Percentiles rank a stretch among this genome's conserved stretches.
Evolutionary conservation across 108 stramenopile genomes (phyloP).

Genomic region (Cafeteria roenbergensis): DNA sequence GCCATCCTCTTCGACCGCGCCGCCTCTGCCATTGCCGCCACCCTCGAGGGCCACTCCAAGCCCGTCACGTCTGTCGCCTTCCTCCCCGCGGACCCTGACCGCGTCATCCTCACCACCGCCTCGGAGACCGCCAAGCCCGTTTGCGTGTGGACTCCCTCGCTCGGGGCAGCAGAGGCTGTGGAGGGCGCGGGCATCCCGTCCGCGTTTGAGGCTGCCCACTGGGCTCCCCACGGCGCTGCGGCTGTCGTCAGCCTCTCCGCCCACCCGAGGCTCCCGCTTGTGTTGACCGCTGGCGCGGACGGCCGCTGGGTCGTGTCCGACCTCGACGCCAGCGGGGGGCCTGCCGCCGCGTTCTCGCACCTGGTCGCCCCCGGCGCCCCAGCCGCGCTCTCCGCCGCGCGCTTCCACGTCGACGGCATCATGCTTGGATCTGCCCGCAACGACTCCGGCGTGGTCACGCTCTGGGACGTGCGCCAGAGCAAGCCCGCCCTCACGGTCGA

Average conservation of each 20-base stretch:
- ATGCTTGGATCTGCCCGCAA: slow-evolving; percentile 55
- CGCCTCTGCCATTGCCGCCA: slow-evolving; percentile 34
- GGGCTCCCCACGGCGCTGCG: neutral
- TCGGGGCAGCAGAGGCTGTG: too few relatives aligned
- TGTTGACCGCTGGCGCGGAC: neutral
- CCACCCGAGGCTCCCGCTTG: neutral
- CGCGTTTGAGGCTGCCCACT: neutral
- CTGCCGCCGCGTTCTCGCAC: neutral
- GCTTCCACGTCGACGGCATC: slow-evolving; percentile 76
- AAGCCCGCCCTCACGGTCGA: slow-evolving; percentile 25
- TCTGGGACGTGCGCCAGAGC: slow-evolving; percentile 69
- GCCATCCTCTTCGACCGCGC: slow-evolving; percentile 46
- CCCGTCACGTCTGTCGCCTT: neutral
- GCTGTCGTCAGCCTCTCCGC: neutral
- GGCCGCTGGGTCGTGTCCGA: neutral
- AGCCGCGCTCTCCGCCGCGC: neutral
- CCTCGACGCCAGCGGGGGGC: neutral
- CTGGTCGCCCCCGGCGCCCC: too few relatives aligned
- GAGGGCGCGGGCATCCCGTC: too few relatives aligned
- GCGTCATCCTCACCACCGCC: slow-evolving; percentile 2
- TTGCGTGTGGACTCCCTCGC: too few relatives aligned
- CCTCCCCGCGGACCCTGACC: slow-evolving; percentile 4
- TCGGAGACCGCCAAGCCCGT: neutral
- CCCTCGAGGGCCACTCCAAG: slow-evolving; percentile 25
- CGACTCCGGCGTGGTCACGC: slow-evolving; percentile 37